phyloP scores from a whole-genome alignment of 148 eudicot genomes.

The Fagopyrum homotropicum region DNA sequence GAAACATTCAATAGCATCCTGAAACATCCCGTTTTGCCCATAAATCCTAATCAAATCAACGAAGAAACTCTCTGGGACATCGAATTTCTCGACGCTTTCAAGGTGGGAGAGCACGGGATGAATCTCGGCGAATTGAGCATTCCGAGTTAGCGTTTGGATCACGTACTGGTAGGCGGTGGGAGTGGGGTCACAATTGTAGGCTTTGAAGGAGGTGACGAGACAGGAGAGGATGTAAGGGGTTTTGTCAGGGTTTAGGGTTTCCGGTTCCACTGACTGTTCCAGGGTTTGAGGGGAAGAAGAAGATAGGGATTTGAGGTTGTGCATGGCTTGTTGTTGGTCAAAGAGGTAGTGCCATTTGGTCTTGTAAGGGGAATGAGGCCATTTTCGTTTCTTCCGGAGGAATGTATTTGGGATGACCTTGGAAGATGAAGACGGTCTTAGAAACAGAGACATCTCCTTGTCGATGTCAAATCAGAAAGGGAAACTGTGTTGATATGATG shows the following conservation, averaged over 20 bases:
- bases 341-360: conserved; percentile 34
- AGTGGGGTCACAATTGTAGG: conserved; percentile 41
- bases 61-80: conserved; percentile 46
- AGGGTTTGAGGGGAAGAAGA: conserved; percentile 12
- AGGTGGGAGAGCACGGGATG: conserved; percentile 30
- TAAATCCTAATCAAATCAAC: conserved; percentile 51
- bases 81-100: conserved; percentile 36
- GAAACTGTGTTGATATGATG: background rate
- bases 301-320: conserved; percentile 30
- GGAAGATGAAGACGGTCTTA: conserved; percentile 17
- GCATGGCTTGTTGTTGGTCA: conserved; percentile 40
- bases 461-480: background rate
- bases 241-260: conserved; percentile 19
- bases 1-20: conserved; percentile 49
- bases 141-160: conserved; percentile 34
- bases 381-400: conserved; percentile 47
- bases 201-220: conserved; percentile 31
- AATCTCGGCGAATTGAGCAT: conserved; percentile 28
- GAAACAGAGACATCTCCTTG: conserved; percentile 16
- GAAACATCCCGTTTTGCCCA: conserved; percentile 26
- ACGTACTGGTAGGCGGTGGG: conserved; percentile 39
- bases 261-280: conserved; percentile 6
- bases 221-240: conserved; percentile 29
- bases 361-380: conserved; percentile 44
- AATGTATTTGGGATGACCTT: conserved; percentile 24